phyloP scores from a whole-genome alignment of 257 asterid species.

The Mentha longifolia region DNA sequence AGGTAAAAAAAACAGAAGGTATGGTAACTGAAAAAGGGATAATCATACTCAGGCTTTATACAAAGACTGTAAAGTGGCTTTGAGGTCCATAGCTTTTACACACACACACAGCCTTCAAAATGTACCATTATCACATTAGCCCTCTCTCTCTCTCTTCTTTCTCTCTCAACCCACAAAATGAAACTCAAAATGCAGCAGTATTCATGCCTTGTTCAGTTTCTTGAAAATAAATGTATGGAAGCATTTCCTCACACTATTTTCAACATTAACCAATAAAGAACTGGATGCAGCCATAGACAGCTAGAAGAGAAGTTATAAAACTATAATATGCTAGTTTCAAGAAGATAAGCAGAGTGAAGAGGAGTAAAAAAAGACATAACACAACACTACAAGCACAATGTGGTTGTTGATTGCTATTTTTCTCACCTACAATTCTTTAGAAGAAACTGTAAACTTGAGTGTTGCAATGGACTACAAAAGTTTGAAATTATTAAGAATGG shows the following conservation, averaged over 20 bases:
- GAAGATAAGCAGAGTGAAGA: constrained; percentile 30
- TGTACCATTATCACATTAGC: constrained; percentile 37
- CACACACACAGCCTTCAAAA: constrained; percentile 18
- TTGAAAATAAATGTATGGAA: background rate
- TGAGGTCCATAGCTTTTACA: background rate
- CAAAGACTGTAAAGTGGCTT: constrained; percentile 35
- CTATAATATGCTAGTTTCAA: constrained; percentile 30
- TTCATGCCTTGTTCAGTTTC: background rate
- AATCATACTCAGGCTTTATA: constrained; percentile 32
- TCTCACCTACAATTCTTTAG: constrained; percentile 45
- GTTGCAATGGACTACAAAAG: background rate
- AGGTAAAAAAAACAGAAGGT: constrained; percentile 27
- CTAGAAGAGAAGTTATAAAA: background rate
- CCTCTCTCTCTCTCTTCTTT: background rate
- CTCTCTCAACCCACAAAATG: constrained; percentile 20
- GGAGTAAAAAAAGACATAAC: background rate
- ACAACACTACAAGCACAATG: background rate
- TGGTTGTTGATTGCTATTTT: background rate
- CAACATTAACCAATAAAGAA: constrained; percentile 33
- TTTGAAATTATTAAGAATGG: background rate
- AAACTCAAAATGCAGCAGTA: constrained; percentile 26
- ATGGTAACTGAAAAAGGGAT: constrained; percentile 17
- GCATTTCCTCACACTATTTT: background rate
- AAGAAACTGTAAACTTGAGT: constrained; percentile 9
- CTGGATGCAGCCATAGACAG: background rate